Evolutionary conservation across 306 rosid species (phyloP).

Genomic region (Elaeagnus macrophylla): DNA sequence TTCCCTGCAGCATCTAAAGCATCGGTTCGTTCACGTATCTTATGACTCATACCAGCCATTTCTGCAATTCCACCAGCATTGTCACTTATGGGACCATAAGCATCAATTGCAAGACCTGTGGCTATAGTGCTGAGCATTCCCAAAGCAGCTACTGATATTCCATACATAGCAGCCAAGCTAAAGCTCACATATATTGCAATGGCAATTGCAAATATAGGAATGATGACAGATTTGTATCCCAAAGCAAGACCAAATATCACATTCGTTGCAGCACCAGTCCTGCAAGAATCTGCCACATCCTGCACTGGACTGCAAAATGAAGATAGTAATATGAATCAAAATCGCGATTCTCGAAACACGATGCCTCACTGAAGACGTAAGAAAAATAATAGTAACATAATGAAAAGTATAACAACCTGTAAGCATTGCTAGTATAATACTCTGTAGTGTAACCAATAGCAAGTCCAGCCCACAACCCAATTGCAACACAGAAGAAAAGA

Average conservation of each 20-base stretch:
- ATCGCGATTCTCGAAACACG: neutral
- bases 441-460: constrained; percentile 63
- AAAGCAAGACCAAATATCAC: constrained; percentile 63
- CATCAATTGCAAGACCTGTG: constrained; percentile 70
- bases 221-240: constrained; percentile 61
- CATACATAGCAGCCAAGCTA: constrained; percentile 67
- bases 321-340: constrained; percentile 15
- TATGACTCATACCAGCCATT: constrained; percentile 68
- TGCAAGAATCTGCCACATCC: constrained; percentile 77
- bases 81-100: constrained; percentile 69
- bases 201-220: constrained; percentile 60
- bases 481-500: constrained; percentile 62
- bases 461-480: constrained; percentile 75
- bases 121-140: constrained; percentile 75
- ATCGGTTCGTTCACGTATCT: constrained; percentile 55
- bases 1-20: constrained; percentile 75
- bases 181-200: constrained; percentile 63
- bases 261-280: constrained; percentile 65
- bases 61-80: constrained; percentile 71
- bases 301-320: constrained; percentile 53
- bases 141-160: constrained; percentile 60
- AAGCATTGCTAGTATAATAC: constrained; percentile 67
- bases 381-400: neutral
- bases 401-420: constrained; percentile 33
- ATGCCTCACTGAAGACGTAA: neutral